Percentiles rank a stretch among this genome's conserved stretches.
phyloP scores from a whole-genome alignment of 208 protist genomes.

The Vickermania ingenoplastis region DNA sequence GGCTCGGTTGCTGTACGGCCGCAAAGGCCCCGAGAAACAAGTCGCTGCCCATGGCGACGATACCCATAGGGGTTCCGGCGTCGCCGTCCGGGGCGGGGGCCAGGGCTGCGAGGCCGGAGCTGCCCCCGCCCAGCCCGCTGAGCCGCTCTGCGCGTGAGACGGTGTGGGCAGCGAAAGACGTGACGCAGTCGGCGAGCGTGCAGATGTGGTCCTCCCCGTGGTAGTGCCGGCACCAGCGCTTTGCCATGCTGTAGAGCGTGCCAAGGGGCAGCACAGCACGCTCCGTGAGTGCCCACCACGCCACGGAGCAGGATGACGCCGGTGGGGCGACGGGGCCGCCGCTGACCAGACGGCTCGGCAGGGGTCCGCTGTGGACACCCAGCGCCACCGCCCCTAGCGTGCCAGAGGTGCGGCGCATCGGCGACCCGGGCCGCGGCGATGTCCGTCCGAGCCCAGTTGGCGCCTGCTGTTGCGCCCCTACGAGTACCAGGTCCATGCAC shows the following conservation, averaged over 20 bases:
- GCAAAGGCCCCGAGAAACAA: neutral
- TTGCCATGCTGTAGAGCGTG: constrained; percentile 1
- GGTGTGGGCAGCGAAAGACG: neutral
- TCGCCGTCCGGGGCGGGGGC: neutral
- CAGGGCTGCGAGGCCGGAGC: neutral
- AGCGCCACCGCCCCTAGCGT: neutral
- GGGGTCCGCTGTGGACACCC: neutral
- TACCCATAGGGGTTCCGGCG: neutral
- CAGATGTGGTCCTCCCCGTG: constrained; percentile 1
- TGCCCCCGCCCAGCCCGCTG: neutral
- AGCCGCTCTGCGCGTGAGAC: neutral
- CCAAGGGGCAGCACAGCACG: constrained; percentile 4
- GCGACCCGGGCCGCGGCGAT: neutral
- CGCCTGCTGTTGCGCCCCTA: constrained; percentile 9
- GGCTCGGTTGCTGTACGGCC: neutral
- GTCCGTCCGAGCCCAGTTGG: neutral
- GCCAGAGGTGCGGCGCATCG: neutral
- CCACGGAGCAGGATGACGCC: neutral
- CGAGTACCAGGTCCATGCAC: constrained; percentile 27
- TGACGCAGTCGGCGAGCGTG: neutral
- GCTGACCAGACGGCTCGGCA: neutral
- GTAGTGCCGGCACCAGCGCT: constrained; percentile 1
- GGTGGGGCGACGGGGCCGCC: too few species aligned
- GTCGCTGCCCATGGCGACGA: neutral
- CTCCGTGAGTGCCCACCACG: neutral